Evolutionary conservation across 768 basidiomycete species (phyloP), one percentile per base, ranked within the genome.

Genomic region (Trametes maxima): DNA sequence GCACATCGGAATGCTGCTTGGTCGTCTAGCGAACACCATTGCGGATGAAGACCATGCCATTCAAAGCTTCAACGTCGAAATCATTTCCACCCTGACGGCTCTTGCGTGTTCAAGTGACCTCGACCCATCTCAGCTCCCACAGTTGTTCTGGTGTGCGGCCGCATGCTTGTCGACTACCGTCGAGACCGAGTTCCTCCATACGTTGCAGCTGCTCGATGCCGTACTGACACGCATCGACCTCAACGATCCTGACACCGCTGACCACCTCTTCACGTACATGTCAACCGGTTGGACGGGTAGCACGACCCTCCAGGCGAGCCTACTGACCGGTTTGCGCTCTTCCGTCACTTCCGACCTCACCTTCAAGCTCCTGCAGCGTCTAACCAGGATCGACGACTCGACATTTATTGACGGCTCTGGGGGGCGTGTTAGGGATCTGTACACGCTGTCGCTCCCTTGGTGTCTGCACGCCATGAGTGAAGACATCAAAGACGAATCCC

Each of bases 391-490:
- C 43, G 75, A 83, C 22, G 86, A 89, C 62, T 76, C 79, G 16
- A 80, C 81, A 19, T 78, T 95, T 12, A 83, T 95, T 44, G 93
- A 95, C 70, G 73, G 83, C 39, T 81, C 87, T 1, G 82, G 83
- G 33, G 84, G 83, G 24, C 88, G 92, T 40, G 78, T 94, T 36
- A 85, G 90, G n/a, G 90, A 92, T 68, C 74, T 94, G 36, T 94
- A 94, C 71, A 85, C 92, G 0, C 76, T 89, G 5, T 84, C 85
- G 2, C 76, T 98, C n/a, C 94, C 95, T 0, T 94, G 90, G 88
- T 95, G 92, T 73, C 74, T 97, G 25, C 86, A 89, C 54, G 87
- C 88, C 7, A 92, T 94, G 86, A 74, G 83, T 33, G 75, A 79
- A 19, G 90, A 90, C 48, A 73, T 72, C 44, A 74, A 81, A 33